Conservation (phyloP, 768 basidiomycete species). For the Rubroboletus satanas region DNA sequence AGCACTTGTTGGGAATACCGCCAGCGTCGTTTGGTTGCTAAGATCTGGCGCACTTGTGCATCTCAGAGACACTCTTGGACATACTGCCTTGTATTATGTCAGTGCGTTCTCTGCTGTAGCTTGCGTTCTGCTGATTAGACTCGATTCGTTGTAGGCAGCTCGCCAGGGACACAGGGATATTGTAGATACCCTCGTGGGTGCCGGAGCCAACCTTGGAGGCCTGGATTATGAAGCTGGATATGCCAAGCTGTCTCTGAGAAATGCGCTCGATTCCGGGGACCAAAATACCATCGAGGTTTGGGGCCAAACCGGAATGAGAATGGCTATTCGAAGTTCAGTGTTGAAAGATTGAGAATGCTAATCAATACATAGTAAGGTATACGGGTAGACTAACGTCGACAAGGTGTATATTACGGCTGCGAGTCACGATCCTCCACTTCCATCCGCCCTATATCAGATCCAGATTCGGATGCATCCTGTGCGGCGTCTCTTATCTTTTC, state of each 20-base stretch:
- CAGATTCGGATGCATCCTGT: slow-evolving; percentile 21
- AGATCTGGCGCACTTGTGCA: slow-evolving; percentile 79
- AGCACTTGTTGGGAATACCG: slow-evolving; percentile 58
- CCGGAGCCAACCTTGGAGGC: slow-evolving; percentile 72
- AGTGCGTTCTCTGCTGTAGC: slow-evolving; percentile 18
- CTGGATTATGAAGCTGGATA: slow-evolving; percentile 59
- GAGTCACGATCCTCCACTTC: slow-evolving; percentile 22
- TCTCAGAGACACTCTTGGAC: slow-evolving; percentile 72
- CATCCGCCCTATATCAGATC: slow-evolving; percentile 25
- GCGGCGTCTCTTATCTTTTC: slow-evolving; percentile 44
- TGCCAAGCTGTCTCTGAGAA: slow-evolving; percentile 43
- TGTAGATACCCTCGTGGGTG: slow-evolving; percentile 62
- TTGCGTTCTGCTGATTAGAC: slow-evolving; percentile 1
- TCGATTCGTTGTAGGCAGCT: slow-evolving; percentile 51
- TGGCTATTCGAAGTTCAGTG: neutral
- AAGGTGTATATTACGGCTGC: neutral
- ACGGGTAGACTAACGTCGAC: slow-evolving; percentile 4
- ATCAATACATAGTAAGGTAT: slow-evolving; percentile 15
- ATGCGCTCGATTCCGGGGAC: slow-evolving; percentile 40
- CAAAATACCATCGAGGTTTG: slow-evolving; percentile 46
- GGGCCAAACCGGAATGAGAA: slow-evolving; percentile 47
- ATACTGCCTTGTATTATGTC: slow-evolving; percentile 83
- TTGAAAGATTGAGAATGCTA: slow-evolving; percentile 3
- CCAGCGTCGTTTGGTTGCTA: slow-evolving; percentile 47
- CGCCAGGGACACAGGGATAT: slow-evolving; percentile 61